Evolutionary conservation across 805 yeast genomes (phyloP).

Genomic region (Deakozyma indianensis): DNA sequence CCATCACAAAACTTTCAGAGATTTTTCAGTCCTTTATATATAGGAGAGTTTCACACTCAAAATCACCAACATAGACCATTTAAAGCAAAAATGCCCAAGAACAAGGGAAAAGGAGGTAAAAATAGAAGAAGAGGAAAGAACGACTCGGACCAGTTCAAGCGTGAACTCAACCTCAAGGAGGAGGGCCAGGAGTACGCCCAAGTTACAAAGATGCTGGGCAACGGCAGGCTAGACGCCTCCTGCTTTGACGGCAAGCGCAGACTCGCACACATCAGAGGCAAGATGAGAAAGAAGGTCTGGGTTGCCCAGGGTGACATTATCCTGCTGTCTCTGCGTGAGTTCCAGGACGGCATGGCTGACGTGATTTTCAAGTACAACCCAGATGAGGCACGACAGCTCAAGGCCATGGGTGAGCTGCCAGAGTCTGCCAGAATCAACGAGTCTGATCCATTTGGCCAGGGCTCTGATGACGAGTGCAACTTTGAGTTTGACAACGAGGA

Average conservation of each 20-base stretch:
- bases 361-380: constrained; percentile 93
- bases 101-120: constrained; percentile 57
- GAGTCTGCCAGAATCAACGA: constrained; percentile 95
- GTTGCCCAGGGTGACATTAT: constrained; percentile 98
- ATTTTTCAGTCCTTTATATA: neutral
- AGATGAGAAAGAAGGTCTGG: constrained; percentile 99
- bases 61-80: too few relatives aligned
- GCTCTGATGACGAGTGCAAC: constrained; percentile 93
- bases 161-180: constrained; percentile 83
- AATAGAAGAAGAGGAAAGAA: constrained; percentile 98
- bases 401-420: constrained; percentile 86
- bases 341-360: constrained; percentile 97
- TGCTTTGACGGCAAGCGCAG: constrained; percentile 92
- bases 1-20: constrained; percentile 1
- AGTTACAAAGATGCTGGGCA: constrained; percentile 95
- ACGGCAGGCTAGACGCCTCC: constrained; percentile 88
- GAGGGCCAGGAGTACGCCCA: constrained; percentile 99
- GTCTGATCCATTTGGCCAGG: constrained; percentile 93
- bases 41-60: neutral
- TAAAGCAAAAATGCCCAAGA: constrained; percentile 46
- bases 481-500: constrained; percentile 95
- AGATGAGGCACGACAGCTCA: constrained; percentile 95
- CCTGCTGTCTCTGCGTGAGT: constrained; percentile 89
- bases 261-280: constrained; percentile 97
- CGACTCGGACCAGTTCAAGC: constrained; percentile 77